Conservation (phyloP, 371 early-diverging fungal genomes). For the Smittium culicis region DNA sequence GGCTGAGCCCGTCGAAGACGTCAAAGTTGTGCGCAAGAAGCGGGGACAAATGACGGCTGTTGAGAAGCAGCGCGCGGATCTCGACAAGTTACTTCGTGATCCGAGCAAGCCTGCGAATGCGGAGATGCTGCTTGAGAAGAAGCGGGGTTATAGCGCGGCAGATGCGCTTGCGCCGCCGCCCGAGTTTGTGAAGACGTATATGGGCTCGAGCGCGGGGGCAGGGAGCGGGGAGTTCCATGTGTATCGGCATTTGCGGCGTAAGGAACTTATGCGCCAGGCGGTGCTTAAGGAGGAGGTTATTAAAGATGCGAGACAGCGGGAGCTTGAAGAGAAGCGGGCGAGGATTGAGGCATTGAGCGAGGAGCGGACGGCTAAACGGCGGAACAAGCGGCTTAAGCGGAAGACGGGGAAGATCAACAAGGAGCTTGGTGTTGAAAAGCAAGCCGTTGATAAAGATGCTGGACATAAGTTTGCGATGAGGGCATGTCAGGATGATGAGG, state of each 20-base stretch:
- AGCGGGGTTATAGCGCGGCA: too few species aligned
- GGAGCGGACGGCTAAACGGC: slow-evolving; percentile 56
- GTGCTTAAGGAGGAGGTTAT: slow-evolving; percentile 59
- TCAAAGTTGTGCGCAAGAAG: not conserved
- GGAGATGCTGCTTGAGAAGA: too few species aligned
- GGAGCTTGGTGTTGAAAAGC: not conserved
- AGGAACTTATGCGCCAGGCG: slow-evolving; percentile 69
- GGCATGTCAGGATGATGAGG: not conserved
- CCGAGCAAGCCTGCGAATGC: not conserved
- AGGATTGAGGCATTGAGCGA: slow-evolving; percentile 36
- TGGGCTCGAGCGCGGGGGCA: slow-evolving; percentile 86
- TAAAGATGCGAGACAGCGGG: slow-evolving; percentile 2
- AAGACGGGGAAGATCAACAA: slow-evolving; percentile 16
- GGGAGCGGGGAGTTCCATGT: slow-evolving; percentile 95
- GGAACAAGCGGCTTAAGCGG: slow-evolving; percentile 68
- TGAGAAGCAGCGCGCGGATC: not conserved
- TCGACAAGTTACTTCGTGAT: not conserved
- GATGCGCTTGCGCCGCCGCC: slow-evolving; percentile 8
- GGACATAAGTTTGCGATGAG: not conserved
- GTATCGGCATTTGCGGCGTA: slow-evolving; percentile 72
- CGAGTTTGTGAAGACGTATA: slow-evolving; percentile 11
- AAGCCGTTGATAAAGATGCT: not conserved
- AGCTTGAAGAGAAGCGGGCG: slow-evolving; percentile 11
- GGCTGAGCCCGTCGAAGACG: not conserved
- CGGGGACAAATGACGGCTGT: not conserved